A percentile compares a stretch with the other conserved stretches of the same genome.
phyloP scores from a whole-genome alignment of 2,329 filamentous ascomycete species.

The Sphaerulina vaccinii region DNA sequence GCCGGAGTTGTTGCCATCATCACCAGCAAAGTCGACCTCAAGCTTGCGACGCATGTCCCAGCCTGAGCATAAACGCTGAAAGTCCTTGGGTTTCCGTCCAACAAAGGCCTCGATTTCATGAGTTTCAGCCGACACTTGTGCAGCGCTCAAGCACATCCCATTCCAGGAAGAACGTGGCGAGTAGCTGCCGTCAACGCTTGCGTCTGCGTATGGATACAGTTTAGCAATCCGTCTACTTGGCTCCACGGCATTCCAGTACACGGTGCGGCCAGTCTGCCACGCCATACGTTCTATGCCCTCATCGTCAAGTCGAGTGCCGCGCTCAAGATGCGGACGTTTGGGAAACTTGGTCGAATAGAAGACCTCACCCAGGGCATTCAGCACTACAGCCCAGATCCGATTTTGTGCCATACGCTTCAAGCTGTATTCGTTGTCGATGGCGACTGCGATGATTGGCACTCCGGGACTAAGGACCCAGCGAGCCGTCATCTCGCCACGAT shows the following conservation, averaged over 20 bases:
- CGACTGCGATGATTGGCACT: conserved; percentile 82
- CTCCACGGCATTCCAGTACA: conserved; percentile 79
- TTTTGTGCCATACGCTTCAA: conserved; percentile 65
- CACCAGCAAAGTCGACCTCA: conserved; percentile 84
- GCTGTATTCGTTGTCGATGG: conserved; percentile 80
- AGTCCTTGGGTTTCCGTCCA: conserved; percentile 70
- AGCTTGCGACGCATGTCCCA: conserved; percentile 91
- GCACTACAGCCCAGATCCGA: conserved; percentile 84
- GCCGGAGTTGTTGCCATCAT: conserved; percentile 72
- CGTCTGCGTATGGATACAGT: conserved; percentile 70
- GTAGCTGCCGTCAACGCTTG: conserved; percentile 68
- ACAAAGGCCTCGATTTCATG: conserved; percentile 78
- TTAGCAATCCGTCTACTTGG: conserved; percentile 69
- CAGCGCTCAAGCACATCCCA: conserved; percentile 66
- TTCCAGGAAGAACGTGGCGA: conserved; percentile 76
- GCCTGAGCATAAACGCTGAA: conserved; percentile 71
- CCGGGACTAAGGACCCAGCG: conserved; percentile 90
- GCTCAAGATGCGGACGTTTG: conserved; percentile 51
- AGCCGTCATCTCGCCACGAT: conserved; percentile 75
- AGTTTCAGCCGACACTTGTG: conserved; percentile 73
- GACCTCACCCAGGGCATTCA: conserved; percentile 90
- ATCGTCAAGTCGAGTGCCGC: conserved; percentile 48
- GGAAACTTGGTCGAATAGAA: conserved; percentile 79
- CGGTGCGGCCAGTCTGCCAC: conserved; percentile 77
- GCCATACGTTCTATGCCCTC: conserved; percentile 62